These are phyloP conservation scores for Solanum ossicruentum DNA, from an alignment of 257 asterid genomes.

Conservation along the genomic window DNA sequence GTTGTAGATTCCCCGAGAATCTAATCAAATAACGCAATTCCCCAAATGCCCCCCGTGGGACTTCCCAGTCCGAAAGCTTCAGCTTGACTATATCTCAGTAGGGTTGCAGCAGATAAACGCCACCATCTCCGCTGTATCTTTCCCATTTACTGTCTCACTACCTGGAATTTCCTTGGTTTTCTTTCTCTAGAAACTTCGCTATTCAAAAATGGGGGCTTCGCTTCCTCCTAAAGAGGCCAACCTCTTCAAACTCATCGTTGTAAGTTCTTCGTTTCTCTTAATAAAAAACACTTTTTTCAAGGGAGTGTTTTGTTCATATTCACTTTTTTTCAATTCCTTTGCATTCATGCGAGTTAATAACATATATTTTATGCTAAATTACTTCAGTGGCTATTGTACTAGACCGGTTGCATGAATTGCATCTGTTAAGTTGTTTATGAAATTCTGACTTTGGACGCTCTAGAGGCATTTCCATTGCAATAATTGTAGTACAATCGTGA, in stretches of 20 bases:
- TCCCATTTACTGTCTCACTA: conserved; percentile 2
- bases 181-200: not conserved
- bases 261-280: conserved; percentile 28
- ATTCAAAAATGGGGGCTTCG: conserved; percentile 64
- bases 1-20: not conserved
- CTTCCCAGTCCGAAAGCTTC: not conserved
- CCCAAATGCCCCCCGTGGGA: not conserved
- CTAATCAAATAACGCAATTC: not conserved
- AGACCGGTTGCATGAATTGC: not conserved
- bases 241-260: conserved; percentile 97
- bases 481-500: not conserved
- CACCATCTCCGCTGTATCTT: conserved; percentile 27
- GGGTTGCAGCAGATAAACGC: conserved; percentile 94
- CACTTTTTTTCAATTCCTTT: not conserved
- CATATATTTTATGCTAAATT: conserved; percentile 1
- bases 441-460: not conserved
- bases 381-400: not conserved
- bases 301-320: not conserved
- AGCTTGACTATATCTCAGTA: conserved; percentile 21
- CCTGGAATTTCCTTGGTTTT: not conserved
- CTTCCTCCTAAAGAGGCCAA: conserved; percentile 98
- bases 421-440: not conserved
- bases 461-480: not conserved
- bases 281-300: not conserved
- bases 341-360: not conserved